Conservation (phyloP, 176 grass and related monocot genomes). For the maize (Zea mays) region Zm-B73-REFERENCE-NAM-5.0 NC_050099.1:38046501-38047000, state of each 20-base stretch:
- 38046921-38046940: slow-evolving; percentile 28
- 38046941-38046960: slow-evolving; percentile 34
- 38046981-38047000: slow-evolving; percentile 53
- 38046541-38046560: neutral
- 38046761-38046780: slow-evolving; percentile 44
- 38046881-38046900: slow-evolving; percentile 37
- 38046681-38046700: slow-evolving; percentile 44
- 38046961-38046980: slow-evolving; percentile 56
- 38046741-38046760: slow-evolving; percentile 73
- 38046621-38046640: neutral
- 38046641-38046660: slow-evolving; percentile 22
- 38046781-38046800: slow-evolving; percentile 46
- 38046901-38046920: slow-evolving; percentile 45
- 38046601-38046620: neutral
- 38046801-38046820: slow-evolving; percentile 51
- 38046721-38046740: slow-evolving; percentile 70
- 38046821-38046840: slow-evolving; percentile 34
- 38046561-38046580: neutral
- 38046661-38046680: slow-evolving; percentile 22
- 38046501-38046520: slow-evolving; percentile 50
- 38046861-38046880: slow-evolving; percentile 10
- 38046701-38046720: slow-evolving; percentile 45
- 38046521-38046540: slow-evolving; percentile 41
- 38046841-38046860: slow-evolving; percentile 8
- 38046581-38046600: slow-evolving; percentile 19